A percentile compares a stretch with the other conserved stretches of the same genome.
Conservation (phyloP, 2,329 filamentous ascomycete species). For the Trichoderma hamatum region DNA sequence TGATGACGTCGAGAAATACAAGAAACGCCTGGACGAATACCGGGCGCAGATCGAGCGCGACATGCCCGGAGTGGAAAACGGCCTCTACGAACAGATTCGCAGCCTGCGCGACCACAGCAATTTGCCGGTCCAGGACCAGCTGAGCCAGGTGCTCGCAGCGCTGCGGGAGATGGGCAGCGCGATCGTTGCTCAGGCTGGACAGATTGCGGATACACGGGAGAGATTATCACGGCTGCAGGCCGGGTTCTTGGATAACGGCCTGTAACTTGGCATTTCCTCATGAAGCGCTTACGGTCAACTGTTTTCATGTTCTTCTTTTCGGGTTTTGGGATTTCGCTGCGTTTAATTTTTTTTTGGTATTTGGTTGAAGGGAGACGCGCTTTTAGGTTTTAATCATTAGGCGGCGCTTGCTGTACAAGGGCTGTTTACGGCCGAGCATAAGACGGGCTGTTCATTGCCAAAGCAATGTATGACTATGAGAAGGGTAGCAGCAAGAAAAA, state of each 20-base stretch:
- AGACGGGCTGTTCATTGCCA: conserved; percentile 24
- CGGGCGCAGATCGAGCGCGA: conserved; percentile 51
- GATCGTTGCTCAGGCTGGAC: conserved; percentile 47
- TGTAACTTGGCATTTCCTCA: conserved; percentile 41
- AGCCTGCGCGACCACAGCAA: conserved; percentile 42
- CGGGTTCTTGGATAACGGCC: conserved; percentile 44
- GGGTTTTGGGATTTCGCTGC: not conserved
- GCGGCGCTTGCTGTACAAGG: conserved; percentile 18
- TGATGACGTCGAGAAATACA: conserved; percentile 49
- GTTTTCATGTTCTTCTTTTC: not conserved
- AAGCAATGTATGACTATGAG: conserved; percentile 36
- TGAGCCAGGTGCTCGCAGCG: conserved; percentile 44
- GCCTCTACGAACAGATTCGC: conserved; percentile 49
- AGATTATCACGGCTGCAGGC: conserved; percentile 47
- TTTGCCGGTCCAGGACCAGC: conserved; percentile 42
- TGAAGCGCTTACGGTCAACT: conserved; percentile 28
- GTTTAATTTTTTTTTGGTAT: not conserved
- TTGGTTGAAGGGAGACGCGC: conserved; percentile 1
- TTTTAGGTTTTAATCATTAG: conserved; percentile 12
- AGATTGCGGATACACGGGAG: conserved; percentile 49
- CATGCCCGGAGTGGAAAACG: conserved; percentile 53
- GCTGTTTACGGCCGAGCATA: conserved; percentile 10
- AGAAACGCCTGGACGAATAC: conserved; percentile 49
- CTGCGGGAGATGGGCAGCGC: conserved; percentile 46
- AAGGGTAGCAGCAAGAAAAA: conserved; percentile 6